Conservation (phyloP, 371 early-diverging fungal genomes). For the Rhizomucor miehei region DNA sequence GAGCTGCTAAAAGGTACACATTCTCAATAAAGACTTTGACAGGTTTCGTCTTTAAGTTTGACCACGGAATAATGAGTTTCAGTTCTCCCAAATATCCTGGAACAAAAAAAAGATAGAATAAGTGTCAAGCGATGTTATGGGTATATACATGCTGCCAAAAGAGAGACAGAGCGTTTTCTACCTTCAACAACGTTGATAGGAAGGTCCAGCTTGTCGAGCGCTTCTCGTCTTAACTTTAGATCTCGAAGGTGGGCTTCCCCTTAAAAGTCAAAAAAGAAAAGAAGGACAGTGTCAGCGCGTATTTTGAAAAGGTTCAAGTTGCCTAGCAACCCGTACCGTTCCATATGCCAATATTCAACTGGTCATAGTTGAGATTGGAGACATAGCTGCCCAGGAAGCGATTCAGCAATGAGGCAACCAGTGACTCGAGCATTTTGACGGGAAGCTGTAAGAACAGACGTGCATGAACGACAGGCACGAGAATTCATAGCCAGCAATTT, state of each 20-base stretch:
- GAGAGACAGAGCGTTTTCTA: constrained; percentile 13
- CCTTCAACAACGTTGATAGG: constrained; percentile 85
- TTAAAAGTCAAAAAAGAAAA: constrained; percentile 18
- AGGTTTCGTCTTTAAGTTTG: constrained; percentile 82
- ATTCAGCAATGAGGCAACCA: constrained; percentile 75
- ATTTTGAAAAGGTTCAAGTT: neutral
- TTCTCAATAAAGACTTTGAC: constrained; percentile 75
- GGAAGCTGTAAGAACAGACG: too few species aligned
- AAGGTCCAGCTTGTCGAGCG: constrained; percentile 79
- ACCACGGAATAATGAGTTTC: constrained; percentile 83
- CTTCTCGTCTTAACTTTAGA: constrained; percentile 70
- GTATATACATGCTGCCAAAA: neutral
- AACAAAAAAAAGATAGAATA: neutral
- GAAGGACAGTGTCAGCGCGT: neutral
- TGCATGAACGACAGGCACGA: too few species aligned
- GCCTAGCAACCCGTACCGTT: constrained; percentile 54
- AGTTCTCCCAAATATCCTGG: constrained; percentile 80
- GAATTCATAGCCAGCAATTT: too few species aligned
- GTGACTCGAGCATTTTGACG: constrained; percentile 74
- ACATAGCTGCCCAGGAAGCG: constrained; percentile 85
- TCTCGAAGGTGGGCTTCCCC: constrained; percentile 84
- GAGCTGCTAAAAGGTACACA: constrained; percentile 74
- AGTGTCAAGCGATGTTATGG: neutral
- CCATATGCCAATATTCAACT: constrained; percentile 88
- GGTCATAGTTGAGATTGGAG: constrained; percentile 82